These are phyloP conservation scores for Aspergillus sp. DNA, from an alignment of 2,329 filamentous ascomycete genomes.

Conservation along the genomic window DNA sequence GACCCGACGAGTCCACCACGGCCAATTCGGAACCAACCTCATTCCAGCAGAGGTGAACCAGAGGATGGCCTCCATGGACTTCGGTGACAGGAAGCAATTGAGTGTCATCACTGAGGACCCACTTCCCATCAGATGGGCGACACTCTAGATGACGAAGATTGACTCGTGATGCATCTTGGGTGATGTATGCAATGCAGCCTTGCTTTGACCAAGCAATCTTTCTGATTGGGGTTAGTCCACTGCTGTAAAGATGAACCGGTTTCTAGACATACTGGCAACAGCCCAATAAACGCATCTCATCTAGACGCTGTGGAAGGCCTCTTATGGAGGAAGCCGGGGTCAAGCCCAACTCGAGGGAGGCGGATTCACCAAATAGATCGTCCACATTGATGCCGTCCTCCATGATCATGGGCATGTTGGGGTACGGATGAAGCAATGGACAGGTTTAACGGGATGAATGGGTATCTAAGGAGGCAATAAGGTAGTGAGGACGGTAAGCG, in stretches of 20 bases:
- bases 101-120: constrained; percentile 74
- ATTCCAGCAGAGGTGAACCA: constrained; percentile 83
- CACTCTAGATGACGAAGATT: constrained; percentile 72
- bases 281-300: constrained; percentile 72
- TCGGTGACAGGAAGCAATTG: constrained; percentile 61
- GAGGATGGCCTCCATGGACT: constrained; percentile 61
- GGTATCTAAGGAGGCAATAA: not conserved
- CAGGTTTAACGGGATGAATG: not conserved
- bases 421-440: not conserved
- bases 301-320: constrained; percentile 69
- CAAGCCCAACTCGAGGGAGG: constrained; percentile 57
- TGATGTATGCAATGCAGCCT: constrained; percentile 81
- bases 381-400: constrained; percentile 62
- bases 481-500: not conserved
- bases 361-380: constrained; percentile 71
- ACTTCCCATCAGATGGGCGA: constrained; percentile 66
- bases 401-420: constrained; percentile 55
- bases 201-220: constrained; percentile 83
- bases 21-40: constrained; percentile 76
- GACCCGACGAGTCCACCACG: constrained; percentile 74
- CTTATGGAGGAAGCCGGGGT: constrained; percentile 57
- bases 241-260: not conserved
- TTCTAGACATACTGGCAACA: constrained; percentile 71
- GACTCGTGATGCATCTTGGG: constrained; percentile 67
- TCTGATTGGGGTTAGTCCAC: constrained; percentile 47